phyloP scores from a whole-genome alignment of 2,329 filamentous ascomycete genomes.

The Paraphaeosphaeria sporulosa region DNA sequence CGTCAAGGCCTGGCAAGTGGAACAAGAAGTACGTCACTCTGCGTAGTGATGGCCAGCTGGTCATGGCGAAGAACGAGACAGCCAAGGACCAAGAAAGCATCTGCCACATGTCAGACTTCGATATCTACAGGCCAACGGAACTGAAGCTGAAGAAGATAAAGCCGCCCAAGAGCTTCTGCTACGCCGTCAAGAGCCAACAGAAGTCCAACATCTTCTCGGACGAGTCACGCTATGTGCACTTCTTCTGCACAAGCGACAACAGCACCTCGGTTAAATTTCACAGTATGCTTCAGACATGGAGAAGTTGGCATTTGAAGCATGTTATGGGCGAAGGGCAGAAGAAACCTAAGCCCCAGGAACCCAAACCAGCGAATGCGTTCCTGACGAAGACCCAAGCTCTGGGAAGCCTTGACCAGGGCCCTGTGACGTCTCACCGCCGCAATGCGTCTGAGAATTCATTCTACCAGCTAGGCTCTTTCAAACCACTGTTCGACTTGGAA shows the following conservation, averaged over 20 bases:
- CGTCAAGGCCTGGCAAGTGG: constrained; percentile 85
- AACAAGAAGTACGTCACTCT: constrained; percentile 83
- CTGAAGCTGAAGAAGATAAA: constrained; percentile 75
- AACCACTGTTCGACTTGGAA: constrained; percentile 71
- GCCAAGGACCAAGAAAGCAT: constrained; percentile 72
- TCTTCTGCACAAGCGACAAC: constrained; percentile 82
- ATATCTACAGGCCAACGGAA: constrained; percentile 81
- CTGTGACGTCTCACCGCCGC: constrained; percentile 33
- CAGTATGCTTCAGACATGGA: constrained; percentile 77
- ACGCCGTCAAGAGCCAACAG: constrained; percentile 90
- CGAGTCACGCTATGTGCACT: constrained; percentile 88
- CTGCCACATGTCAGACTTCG: constrained; percentile 90
- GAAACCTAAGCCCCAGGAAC: constrained; percentile 43
- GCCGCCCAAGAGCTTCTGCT: constrained; percentile 84
- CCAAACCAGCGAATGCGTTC: constrained; percentile 36
- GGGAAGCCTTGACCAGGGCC: constrained; percentile 25
- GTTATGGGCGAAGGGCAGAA: constrained; percentile 67
- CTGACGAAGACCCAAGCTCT: constrained; percentile 12
- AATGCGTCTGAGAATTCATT: constrained; percentile 57
- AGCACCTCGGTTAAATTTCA: constrained; percentile 73
- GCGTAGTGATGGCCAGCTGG: constrained; percentile 73
- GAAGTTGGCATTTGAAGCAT: constrained; percentile 89
- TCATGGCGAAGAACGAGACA: constrained; percentile 74
- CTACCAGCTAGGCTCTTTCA: constrained; percentile 70
- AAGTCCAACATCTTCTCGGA: constrained; percentile 84